Evolutionary conservation across 2,329 filamentous ascomycete genomes (phyloP).

Genomic region (Blastomyces silverae): DNA sequence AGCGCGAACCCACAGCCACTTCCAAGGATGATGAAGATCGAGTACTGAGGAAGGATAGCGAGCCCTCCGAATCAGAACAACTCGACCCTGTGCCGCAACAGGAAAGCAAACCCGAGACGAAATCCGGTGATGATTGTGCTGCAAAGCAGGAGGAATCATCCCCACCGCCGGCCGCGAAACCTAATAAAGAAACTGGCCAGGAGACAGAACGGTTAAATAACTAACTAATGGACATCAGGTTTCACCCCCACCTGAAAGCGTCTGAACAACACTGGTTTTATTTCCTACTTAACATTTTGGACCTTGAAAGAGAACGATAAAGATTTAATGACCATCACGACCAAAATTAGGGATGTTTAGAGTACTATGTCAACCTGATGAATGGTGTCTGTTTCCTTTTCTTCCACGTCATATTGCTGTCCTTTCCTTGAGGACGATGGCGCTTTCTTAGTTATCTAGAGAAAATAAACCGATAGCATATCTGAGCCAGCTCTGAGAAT

Average conservation of each 20-base stretch:
- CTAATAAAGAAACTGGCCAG: not conserved
- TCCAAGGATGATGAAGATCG: not conserved
- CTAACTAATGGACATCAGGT: too few relatives aligned
- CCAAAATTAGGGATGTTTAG: constrained; percentile 1
- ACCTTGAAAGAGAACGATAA: not conserved
- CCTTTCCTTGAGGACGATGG: not conserved
- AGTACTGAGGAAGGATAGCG: not conserved
- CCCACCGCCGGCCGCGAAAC: not conserved
- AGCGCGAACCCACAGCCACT: not conserved
- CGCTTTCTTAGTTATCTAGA: not conserved
- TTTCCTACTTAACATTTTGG: not conserved
- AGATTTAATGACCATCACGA: constrained; percentile 4
- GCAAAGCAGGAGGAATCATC: not conserved
- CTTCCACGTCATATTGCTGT: not conserved
- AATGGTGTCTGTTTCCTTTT: not conserved
- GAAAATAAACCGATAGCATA: not conserved
- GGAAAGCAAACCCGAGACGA: not conserved
- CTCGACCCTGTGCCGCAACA: not conserved
- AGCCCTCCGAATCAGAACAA: not conserved
- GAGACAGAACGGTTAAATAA: not conserved
- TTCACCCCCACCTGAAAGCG: not conserved
- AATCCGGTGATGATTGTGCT: not conserved
- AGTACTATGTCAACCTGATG: too few relatives aligned
- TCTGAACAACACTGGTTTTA: not conserved
- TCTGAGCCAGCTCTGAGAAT: not conserved